Conservation (phyloP, 1,284 basidiomycete species). For the Athelia sp. region DNA sequence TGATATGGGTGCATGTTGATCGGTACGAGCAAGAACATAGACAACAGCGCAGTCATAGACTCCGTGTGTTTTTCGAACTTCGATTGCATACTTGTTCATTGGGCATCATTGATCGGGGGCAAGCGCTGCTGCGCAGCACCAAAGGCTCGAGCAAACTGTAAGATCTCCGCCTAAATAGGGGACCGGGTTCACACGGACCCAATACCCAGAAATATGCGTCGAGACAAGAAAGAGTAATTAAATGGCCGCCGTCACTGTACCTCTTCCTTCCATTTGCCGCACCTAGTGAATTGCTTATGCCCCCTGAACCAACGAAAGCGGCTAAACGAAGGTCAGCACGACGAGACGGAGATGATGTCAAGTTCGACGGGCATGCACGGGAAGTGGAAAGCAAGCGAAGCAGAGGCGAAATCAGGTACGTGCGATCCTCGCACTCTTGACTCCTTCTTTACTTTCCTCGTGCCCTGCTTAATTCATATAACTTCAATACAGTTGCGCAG, state of each 20-base stretch:
- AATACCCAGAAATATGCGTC: not conserved
- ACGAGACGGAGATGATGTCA: constrained; percentile 42
- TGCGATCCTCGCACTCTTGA: not conserved
- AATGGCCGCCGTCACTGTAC: too few species aligned
- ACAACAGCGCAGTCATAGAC: too few species aligned
- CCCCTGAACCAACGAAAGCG: constrained; percentile 44
- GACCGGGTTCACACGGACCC: not conserved
- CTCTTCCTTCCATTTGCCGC: not conserved
- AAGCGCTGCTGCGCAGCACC: too few species aligned
- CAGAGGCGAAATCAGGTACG: constrained; percentile 26
- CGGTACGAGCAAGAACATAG: too few species aligned
- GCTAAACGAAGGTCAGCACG: constrained; percentile 38
- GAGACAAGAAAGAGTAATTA: not conserved
- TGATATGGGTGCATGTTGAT: too few species aligned
- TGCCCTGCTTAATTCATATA: too few species aligned
- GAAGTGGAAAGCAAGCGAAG: constrained; percentile 52
- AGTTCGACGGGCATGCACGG: constrained; percentile 45
- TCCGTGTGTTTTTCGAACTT: too few species aligned
- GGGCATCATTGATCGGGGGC: too few species aligned
- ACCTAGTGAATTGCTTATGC: constrained; percentile 26
- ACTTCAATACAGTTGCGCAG: constrained; percentile 51
- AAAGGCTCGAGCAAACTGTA: too few species aligned
- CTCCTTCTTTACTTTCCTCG: not conserved
- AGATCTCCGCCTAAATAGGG: too few species aligned
- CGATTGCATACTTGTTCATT: too few species aligned